Conservation (phyloP, 1,284 basidiomycete genomes). For the Ustilago nuda region DNA sequence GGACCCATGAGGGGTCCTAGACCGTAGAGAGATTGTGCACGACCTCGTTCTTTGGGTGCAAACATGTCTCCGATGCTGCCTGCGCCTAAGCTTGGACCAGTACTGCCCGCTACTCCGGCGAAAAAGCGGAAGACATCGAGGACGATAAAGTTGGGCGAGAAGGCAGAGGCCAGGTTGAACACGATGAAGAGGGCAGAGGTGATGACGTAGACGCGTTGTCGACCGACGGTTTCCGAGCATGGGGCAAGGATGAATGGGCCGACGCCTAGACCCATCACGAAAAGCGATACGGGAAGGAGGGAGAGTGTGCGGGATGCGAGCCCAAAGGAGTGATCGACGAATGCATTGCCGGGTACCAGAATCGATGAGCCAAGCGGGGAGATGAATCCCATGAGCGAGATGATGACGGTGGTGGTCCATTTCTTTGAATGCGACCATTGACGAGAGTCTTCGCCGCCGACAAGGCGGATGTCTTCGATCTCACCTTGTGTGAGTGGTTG, state of each 20-base stretch:
- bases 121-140: conserved; percentile 55
- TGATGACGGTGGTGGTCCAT: conserved; percentile 57
- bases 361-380: conserved; percentile 63
- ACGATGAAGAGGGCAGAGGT: conserved; percentile 63
- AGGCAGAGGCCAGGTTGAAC: conserved; percentile 67
- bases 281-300: conserved; percentile 56
- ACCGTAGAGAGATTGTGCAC: conserved; percentile 55
- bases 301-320: conserved; percentile 46
- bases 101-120: conserved; percentile 55
- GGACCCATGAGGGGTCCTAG: conserved; percentile 62
- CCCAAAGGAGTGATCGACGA: conserved; percentile 43
- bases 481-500: conserved; percentile 30
- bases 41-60: conserved; percentile 50
- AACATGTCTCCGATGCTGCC: conserved; percentile 66
- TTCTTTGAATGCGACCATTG: conserved; percentile 42
- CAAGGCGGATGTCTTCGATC: conserved; percentile 31
- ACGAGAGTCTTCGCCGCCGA: conserved; percentile 41
- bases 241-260: conserved; percentile 72
- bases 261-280: conserved; percentile 57
- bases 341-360: conserved; percentile 50
- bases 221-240: conserved; percentile 71
- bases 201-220: conserved; percentile 70
- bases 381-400: conserved; percentile 65
- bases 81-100: conserved; percentile 60
- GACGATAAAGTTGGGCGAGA: conserved; percentile 65